Evolutionary conservation across 2,329 filamentous ascomycete species (phyloP).

Genomic region (Aspergillus spinulosporus): DNA sequence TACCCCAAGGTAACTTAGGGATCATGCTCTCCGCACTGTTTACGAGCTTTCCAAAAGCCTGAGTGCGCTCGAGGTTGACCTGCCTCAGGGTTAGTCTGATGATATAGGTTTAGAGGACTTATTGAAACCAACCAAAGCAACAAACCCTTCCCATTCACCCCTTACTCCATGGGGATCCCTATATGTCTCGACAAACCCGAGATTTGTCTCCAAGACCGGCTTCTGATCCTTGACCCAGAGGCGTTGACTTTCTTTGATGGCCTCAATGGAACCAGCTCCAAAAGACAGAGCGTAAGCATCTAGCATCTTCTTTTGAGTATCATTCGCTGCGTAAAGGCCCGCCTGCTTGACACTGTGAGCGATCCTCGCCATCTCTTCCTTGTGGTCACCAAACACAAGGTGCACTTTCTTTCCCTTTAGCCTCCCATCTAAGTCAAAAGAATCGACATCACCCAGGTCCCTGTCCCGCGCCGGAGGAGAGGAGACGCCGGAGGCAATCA

Average conservation of each 20-base stretch:
- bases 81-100: conserved; percentile 15
- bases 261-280: conserved; percentile 69
- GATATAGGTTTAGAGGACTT: neutral
- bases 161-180: conserved; percentile 77
- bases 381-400: conserved; percentile 73
- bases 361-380: conserved; percentile 69
- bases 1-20: conserved; percentile 81
- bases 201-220: conserved; percentile 75
- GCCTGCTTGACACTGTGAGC: conserved; percentile 67
- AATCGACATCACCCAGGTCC: conserved; percentile 66
- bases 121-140: conserved; percentile 54
- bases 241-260: conserved; percentile 77
- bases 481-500: conserved; percentile 69
- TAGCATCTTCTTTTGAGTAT: conserved; percentile 73
- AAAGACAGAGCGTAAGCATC: conserved; percentile 74
- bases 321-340: conserved; percentile 68
- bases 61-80: conserved; percentile 85
- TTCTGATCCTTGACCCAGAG: conserved; percentile 82
- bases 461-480: conserved; percentile 62
- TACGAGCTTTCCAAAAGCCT: conserved; percentile 83
- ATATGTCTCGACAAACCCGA: conserved; percentile 85
- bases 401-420: conserved; percentile 68
- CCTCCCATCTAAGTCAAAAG: conserved; percentile 61
- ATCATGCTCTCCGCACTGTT: conserved; percentile 79
- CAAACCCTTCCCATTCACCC: conserved; percentile 84